Evolutionary conservation across 2,329 filamentous ascomycete genomes (phyloP).

Genomic region (Colletotrichum graminicola): DNA sequence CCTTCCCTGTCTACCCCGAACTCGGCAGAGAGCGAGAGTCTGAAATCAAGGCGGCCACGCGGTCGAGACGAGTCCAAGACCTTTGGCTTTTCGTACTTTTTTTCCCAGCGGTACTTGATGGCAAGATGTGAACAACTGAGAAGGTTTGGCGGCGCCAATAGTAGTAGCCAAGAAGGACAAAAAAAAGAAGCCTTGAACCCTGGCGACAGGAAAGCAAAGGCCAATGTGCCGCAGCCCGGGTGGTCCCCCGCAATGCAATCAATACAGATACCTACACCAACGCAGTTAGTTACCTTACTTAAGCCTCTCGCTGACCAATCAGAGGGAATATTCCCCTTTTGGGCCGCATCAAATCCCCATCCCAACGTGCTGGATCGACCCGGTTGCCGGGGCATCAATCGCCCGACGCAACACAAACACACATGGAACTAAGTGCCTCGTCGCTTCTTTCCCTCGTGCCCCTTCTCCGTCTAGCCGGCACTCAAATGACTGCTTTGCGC

Average conservation of each 20-base stretch:
- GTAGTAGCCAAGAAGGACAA: too few relatives aligned
- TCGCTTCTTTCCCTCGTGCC: slow-evolving; percentile 2
- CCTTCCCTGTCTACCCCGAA: not conserved
- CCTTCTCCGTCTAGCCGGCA: not conserved
- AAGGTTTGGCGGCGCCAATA: not conserved
- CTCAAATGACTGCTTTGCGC: slow-evolving; percentile 33
- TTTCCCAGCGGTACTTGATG: not conserved
- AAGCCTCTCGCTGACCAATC: slow-evolving; percentile 10
- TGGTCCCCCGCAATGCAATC: slow-evolving; percentile 11
- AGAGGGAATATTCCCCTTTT: not conserved
- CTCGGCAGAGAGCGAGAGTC: not conserved
- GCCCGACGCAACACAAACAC: slow-evolving; percentile 40
- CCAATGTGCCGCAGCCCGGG: slow-evolving; percentile 24
- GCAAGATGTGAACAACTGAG: not conserved
- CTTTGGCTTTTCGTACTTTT: not conserved
- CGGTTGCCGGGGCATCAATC: slow-evolving; percentile 45
- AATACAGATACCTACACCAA: not conserved
- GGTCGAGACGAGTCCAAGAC: not conserved
- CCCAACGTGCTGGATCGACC: slow-evolving; percentile 39
- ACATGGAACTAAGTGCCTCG: slow-evolving; percentile 17
- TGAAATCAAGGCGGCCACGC: not conserved
- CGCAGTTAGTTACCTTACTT: slow-evolving; percentile 24
- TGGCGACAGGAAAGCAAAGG: slow-evolving; percentile 8
- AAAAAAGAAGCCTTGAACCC: slow-evolving; percentile 12
- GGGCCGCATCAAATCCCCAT: slow-evolving; percentile 35